Evolutionary conservation across 139 green algal genomes (phyloP).

Genomic region (Picochlorum sp.): DNA sequence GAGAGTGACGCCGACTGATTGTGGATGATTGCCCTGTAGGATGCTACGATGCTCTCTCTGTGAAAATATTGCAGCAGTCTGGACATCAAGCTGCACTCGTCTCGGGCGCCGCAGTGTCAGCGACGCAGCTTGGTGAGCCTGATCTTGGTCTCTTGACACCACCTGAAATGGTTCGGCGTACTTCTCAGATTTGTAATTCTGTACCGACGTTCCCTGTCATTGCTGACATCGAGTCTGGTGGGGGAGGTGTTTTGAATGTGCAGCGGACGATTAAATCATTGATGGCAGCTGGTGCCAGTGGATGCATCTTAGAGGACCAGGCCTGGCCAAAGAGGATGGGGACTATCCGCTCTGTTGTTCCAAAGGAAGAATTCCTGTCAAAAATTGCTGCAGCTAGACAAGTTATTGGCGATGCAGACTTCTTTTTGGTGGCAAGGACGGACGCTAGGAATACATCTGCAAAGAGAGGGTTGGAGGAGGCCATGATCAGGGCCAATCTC

Average conservation of each 20-base stretch:
- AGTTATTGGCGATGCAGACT: constrained; percentile 63
- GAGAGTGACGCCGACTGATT: not conserved
- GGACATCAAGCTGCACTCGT: constrained; percentile 51
- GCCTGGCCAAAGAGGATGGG: constrained; percentile 57
- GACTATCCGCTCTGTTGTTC: constrained; percentile 53
- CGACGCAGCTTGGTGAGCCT: constrained; percentile 59
- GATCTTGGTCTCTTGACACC: constrained; percentile 66
- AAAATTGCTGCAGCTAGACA: constrained; percentile 62
- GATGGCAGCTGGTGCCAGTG: constrained; percentile 59
- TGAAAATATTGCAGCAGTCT: constrained; percentile 31
- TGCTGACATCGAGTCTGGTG: constrained; percentile 72
- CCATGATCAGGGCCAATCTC: constrained; percentile 53
- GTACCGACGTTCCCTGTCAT: constrained; percentile 50
- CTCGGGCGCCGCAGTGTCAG: constrained; percentile 48
- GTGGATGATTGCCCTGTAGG: constrained; percentile 17
- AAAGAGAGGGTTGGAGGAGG: constrained; percentile 57
- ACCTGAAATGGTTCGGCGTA: constrained; percentile 61
- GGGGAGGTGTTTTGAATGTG: constrained; percentile 74
- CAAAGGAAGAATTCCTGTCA: constrained; percentile 49
- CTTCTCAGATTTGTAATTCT: constrained; percentile 44
- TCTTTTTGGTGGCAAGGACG: constrained; percentile 74
- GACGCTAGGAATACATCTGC: constrained; percentile 41
- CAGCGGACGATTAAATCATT: constrained; percentile 72
- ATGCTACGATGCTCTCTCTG: constrained; percentile 61
- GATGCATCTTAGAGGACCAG: constrained; percentile 74